A percentile compares a stretch with the other conserved stretches of the same genome.
phyloP scores from a whole-genome alignment of 768 basidiomycete genomes.

The Candolleomyces efflorescens region DNA sequence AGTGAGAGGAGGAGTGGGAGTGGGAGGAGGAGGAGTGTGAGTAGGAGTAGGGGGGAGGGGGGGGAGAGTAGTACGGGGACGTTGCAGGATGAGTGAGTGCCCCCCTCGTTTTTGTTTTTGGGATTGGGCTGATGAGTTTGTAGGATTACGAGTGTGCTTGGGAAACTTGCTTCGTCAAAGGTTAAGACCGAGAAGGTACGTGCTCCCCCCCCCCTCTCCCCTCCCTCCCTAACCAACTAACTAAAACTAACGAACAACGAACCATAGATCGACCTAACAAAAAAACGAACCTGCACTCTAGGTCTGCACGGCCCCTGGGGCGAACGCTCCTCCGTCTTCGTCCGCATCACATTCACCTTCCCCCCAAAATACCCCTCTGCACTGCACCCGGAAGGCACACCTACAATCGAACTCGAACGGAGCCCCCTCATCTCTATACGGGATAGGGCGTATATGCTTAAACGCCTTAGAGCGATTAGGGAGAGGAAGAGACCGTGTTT shows the following conservation, averaged over 20 bases:
- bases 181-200: slow-evolving; percentile 87
- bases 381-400: slow-evolving; percentile 57
- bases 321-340: slow-evolving; percentile 77
- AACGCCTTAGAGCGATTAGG: slow-evolving; percentile 67
- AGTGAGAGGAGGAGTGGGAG: slow-evolving; percentile 46
- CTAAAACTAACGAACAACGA: too few species aligned
- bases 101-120: background rate
- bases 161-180: slow-evolving; percentile 59
- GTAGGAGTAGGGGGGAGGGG: slow-evolving; percentile 25
- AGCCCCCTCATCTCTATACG: slow-evolving; percentile 76
- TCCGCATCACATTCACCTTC: slow-evolving; percentile 86
- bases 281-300: slow-evolving; percentile 77
- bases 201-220: too few species aligned
- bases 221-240: too few species aligned
- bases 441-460: slow-evolving; percentile 74
- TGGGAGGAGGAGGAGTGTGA: slow-evolving; percentile 31
- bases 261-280: slow-evolving; percentile 60
- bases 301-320: slow-evolving; percentile 91
- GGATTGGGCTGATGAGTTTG: background rate
- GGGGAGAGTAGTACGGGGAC: slow-evolving; percentile 42
- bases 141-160: slow-evolving; percentile 73
- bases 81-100: slow-evolving; percentile 7
- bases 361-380: slow-evolving; percentile 76
- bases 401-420: slow-evolving; percentile 78
- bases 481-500: slow-evolving; percentile 78